Evolutionary conservation across 2,329 filamentous ascomycete species (phyloP), one percentile per base, ranked within the genome.

Genomic region (Blastomyces percursus): DNA sequence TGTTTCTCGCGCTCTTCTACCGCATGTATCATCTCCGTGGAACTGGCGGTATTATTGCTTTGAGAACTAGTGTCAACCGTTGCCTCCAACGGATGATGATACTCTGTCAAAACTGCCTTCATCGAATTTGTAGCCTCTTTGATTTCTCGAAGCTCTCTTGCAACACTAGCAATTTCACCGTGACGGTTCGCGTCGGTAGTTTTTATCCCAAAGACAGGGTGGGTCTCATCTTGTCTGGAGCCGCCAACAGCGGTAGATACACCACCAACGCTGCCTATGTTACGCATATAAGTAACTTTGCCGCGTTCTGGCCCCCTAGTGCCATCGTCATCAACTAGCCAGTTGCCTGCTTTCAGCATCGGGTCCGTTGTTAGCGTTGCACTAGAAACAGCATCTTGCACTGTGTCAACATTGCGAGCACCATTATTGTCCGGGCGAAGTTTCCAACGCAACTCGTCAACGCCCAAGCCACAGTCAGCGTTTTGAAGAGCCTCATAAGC

Each of bases 401-500:
- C 7, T 42, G 19, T 24, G 14, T 38, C 35, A 24, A 27, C 35
- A 24, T 40, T 38, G 54, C 9, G 6, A 24, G 35, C 9, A 32
- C 6, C 9, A 6, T 40, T 42, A 56, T 27, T 42, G 19, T 42
- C 35, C 35, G 32, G 32, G 40, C 35, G 12, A 56, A 42, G 21
- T 56, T 40, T 42, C 54, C 54, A 55, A 21, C 69, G 69, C 46
- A 72, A 66, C 24, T 64, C 67, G 59, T 62, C 66, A 59, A 64
- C 69, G 62, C 62, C 67, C 40, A 69, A 38, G 24, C 66, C 63
- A 30, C 63, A 60, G 19, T 58, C 61, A 9, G 63, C 61, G 35
- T 67, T 60, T 16, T 64, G 60, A 59, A 56, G 54, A 4, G 35
- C 32, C 40, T 16, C 32, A 27, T 24, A 56, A 27, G 54, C 16